Conservation (phyloP, 1,284 basidiomycete genomes). For the Volvariella surrecta region DNA sequence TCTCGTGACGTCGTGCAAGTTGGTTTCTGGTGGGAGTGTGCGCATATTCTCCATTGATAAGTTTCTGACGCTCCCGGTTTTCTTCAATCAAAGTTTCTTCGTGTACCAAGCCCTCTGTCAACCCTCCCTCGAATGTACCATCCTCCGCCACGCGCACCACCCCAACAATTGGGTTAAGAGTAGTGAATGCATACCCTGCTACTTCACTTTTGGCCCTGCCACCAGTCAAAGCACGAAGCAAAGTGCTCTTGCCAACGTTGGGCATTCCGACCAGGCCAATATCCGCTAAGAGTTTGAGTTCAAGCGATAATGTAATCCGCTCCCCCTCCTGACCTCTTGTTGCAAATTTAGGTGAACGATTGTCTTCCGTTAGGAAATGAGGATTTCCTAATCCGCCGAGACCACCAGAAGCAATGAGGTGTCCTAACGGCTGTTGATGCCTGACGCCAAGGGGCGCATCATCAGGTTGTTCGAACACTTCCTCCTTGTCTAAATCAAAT, state of each 20-base stretch:
- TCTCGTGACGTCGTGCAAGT: conserved; percentile 5
- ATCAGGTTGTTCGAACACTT: conserved; percentile 33
- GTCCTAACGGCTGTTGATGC: conserved; percentile 49
- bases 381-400: conserved; percentile 87
- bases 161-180: conserved; percentile 92
- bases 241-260: conserved; percentile 87
- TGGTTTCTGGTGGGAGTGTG: conserved; percentile 44
- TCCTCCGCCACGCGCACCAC: conserved; percentile 82
- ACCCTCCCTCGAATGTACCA: conserved; percentile 64
- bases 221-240: conserved; percentile 85
- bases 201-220: conserved; percentile 80
- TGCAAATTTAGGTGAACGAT: conserved; percentile 76
- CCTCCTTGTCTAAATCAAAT: conserved; percentile 53
- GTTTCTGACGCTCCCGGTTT: conserved; percentile 31
- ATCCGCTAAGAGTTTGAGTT: conserved; percentile 92
- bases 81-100: conserved; percentile 69
- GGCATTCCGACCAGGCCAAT: conserved; percentile 95
- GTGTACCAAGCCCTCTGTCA: conserved; percentile 43
- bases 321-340: conserved; percentile 79
- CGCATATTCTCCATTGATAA: conserved; percentile 44
- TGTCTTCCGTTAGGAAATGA: conserved; percentile 62
- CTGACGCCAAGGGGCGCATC: conserved; percentile 65
- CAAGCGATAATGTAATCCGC: conserved; percentile 77
- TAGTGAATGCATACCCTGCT: conserved; percentile 92
- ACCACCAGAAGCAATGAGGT: conserved; percentile 77